Evolutionary conservation across 2,329 filamentous ascomycete species (phyloP), one percentile per base, ranked within the genome.

Genomic region (Plenodomus lindquistii): DNA sequence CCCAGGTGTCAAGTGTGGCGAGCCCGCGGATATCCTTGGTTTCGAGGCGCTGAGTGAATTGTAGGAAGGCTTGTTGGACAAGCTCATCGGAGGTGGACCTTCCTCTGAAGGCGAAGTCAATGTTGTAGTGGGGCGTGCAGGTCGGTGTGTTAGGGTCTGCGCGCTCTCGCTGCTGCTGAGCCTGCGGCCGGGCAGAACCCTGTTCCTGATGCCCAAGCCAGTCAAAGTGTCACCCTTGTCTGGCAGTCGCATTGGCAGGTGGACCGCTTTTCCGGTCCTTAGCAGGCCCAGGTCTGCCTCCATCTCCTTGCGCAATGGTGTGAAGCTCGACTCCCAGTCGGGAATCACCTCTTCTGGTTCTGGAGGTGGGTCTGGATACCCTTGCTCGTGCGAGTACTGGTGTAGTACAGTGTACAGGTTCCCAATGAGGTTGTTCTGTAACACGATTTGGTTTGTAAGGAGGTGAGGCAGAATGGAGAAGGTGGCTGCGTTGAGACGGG

Each of bases 331-430:
- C 42, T 87, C 81, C 85, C 87, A 94, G 37, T 78, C 72, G 4
- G 81, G 77, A 48, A 91, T 77, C 5, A 94, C 84, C 42, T 88
- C 82, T 20, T 86, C 83, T 77, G 91, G 86, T 15, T 86, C 81
- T 2, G 88, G 86, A 10, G 89, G 80, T 1, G 88, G 87, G 38
- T 86, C 87, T 0, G 87, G 86, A 60, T 91, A 86, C 4, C 81
- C 78, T 58, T 85, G 79, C 22, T 87, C 81, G 57, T 85, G 79
- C 58, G 86, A 90, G 70, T 87, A 94, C 47, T 82, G 84, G 66
- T 91, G 85, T 6, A 93, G 75, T 4, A 85, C 79, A 1, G 89
- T 94, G 72, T 94, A 94, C 59, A 90, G 85, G 52, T 91, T 80
- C 0, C 85, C 89, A 4, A 94, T 82, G 42, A 94, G 77, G 39